Conservation (phyloP, 2,329 filamentous ascomycete genomes). For the Venturia carpophila region DNA sequence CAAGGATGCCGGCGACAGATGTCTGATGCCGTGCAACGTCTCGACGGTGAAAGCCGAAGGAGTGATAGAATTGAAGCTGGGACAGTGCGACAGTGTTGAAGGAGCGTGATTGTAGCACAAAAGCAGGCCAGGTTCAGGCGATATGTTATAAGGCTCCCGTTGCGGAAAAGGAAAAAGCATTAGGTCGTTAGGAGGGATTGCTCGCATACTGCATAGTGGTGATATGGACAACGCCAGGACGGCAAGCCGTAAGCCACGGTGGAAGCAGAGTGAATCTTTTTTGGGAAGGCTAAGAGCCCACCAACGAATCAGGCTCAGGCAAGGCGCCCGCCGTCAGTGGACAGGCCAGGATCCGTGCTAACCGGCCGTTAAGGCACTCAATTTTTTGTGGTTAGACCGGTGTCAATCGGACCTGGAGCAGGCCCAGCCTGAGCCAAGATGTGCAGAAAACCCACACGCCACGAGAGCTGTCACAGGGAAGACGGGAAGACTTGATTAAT, state of each 20-base stretch:
- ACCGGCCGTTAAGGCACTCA: neutral
- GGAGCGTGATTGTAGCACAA: neutral
- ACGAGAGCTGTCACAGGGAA: conserved; percentile 7
- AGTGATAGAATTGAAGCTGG: neutral
- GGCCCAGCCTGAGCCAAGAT: neutral
- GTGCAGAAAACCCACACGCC: neutral
- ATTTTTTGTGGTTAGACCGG: neutral
- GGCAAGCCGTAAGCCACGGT: conserved; percentile 5
- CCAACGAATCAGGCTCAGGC: neutral
- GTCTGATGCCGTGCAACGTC: neutral
- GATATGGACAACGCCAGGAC: conserved; percentile 4
- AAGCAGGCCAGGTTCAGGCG: neutral
- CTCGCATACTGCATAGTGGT: conserved; percentile 1
- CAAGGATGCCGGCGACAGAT: neutral
- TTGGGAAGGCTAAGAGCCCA: neutral
- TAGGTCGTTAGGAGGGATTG: conserved; percentile 5
- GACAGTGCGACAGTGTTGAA: no score
- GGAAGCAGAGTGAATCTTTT: neutral
- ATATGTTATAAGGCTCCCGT: neutral
- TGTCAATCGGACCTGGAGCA: neutral
- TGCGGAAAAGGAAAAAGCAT: neutral
- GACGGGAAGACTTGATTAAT: neutral
- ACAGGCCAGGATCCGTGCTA: neutral
- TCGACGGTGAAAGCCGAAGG: neutral
- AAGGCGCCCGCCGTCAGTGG: neutral